Base-by-base conservation (phyloP, 495 filamentous ascomycete genomes). In the Xylaria curta region DNA sequence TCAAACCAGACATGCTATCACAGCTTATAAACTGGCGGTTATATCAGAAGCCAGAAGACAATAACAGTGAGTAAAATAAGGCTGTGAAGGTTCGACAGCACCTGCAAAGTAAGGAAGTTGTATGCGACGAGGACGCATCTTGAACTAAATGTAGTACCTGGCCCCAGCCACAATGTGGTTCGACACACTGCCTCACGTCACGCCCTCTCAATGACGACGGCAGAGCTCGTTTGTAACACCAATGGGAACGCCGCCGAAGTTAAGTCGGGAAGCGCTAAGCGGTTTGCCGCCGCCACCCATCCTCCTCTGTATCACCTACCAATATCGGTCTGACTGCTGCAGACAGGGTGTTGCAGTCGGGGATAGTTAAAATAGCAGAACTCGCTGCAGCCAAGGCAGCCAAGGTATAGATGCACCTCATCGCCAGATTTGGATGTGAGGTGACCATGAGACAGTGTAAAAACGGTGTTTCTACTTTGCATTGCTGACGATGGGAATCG, bases 361-460 rank as follows among this genome's bases (percentile, higher is more conserved):
- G 7, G 31, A 33, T 49, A 38, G 40, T 69, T 69, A 61, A 69
- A 69, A 68, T 68, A 68, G 66, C 4, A 59, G 53, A 44, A 54
- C 24, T 58, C 15, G 21, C 51, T 68, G 66, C 53, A 58, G 51
- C 66, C 51, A 46, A 60, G 65, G 53, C 47, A 38, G 26, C 33
- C n/a, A 31, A 31, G 28, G 28, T 31, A 33, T 21, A 42, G 17
- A 67, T 42, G 65, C 65, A 67, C 65, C 65, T 56, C 19, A 49
- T 67, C 49, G 65, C 65, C 36, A 36, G 7, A 67, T 56, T 44
- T 67, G 33, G 49, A 51, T 44, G n/a, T 10, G 49, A 31, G 31
- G 65, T 56, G 1, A 42, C 47, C 10, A 21, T 56, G n/a, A 28
- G 44, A 67, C 65, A 67, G 49, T 54, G 65, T 67, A 19, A 28